Evolutionary conservation across 2,329 filamentous ascomycete genomes (phyloP).

Genomic region (Pezicula radicicola): DNA sequence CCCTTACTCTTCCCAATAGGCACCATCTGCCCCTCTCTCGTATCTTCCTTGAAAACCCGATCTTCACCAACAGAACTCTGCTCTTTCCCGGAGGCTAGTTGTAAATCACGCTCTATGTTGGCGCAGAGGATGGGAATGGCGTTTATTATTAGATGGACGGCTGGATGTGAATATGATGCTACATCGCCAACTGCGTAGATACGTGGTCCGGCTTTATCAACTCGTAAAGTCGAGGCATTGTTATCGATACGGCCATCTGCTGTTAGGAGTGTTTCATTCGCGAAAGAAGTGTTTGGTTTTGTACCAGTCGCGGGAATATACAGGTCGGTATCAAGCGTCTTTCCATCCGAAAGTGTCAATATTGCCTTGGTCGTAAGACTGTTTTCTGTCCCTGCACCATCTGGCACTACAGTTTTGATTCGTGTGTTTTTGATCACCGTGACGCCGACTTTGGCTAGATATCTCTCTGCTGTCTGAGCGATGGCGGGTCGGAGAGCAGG

Average conservation of each 20-base stretch:
- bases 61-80: conserved; percentile 22
- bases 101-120: conserved; percentile 48
- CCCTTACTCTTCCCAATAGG: conserved; percentile 42
- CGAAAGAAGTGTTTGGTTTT: conserved; percentile 37
- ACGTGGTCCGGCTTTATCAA: conserved; percentile 31
- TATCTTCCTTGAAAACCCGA: conserved; percentile 38
- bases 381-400: conserved; percentile 24
- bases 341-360: conserved; percentile 37
- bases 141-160: conserved; percentile 37
- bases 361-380: conserved; percentile 25
- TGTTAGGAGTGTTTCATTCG: conserved; percentile 27
- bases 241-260: conserved; percentile 36
- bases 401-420: conserved; percentile 32
- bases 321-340: conserved; percentile 38
- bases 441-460: conserved; percentile 43
- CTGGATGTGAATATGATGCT: conserved; percentile 35
- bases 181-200: conserved; percentile 47
- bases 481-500: conserved; percentile 36
- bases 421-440: conserved; percentile 38
- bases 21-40: conserved; percentile 42
- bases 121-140: conserved; percentile 40
- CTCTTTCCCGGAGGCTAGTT: conserved; percentile 29
- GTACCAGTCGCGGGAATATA: conserved; percentile 45
- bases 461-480: conserved; percentile 36
- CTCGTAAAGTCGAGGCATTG: conserved; percentile 33